Evolutionary conservation across 208 protist species (phyloP).

Genomic region (Trypanosoma conorhini): DNA sequence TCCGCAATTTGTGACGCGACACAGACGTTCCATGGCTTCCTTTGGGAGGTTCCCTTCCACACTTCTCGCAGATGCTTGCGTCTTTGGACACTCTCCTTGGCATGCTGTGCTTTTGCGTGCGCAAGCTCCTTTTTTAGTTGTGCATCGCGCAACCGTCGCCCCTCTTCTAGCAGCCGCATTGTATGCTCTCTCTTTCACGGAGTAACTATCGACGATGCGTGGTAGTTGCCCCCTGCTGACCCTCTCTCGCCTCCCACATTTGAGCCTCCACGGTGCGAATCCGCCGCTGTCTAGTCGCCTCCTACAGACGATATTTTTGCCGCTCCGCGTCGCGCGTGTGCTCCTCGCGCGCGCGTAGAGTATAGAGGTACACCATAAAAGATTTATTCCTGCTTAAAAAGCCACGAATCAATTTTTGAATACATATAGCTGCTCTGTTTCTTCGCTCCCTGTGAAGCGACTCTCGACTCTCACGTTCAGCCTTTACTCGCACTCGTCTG

Average conservation of each 20-base stretch:
- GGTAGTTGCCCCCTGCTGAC: not conserved
- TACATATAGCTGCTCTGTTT: conserved; percentile 15
- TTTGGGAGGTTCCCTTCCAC: not conserved
- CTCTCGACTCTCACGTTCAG: conserved; percentile 14
- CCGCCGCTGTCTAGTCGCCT: conserved; percentile 3
- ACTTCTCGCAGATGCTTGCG: not conserved
- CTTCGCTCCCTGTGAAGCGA: conserved; percentile 4
- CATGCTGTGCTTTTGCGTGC: not conserved
- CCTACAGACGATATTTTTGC: conserved; percentile 25
- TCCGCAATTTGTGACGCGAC: not conserved
- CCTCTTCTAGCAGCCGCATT: conserved; percentile 13
- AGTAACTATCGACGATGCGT: conserved; percentile 15
- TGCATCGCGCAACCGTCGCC: not conserved
- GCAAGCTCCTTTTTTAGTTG: conserved; percentile 1
- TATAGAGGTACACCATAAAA: conserved; percentile 21
- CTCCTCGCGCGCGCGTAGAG: conserved; percentile 21
- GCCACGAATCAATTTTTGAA: conserved; percentile 29
- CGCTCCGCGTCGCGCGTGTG: conserved; percentile 9
- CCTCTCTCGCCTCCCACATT: not conserved
- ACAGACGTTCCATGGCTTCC: not conserved
- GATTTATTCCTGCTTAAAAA: conserved; percentile 14
- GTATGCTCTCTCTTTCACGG: conserved; percentile 11
- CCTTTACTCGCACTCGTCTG: conserved; percentile 1
- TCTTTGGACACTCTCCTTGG: not conserved
- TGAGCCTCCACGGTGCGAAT: not conserved